Evolutionary conservation across 345 rosid species (phyloP).

Genomic region (Eucalyptus globulus): DNA sequence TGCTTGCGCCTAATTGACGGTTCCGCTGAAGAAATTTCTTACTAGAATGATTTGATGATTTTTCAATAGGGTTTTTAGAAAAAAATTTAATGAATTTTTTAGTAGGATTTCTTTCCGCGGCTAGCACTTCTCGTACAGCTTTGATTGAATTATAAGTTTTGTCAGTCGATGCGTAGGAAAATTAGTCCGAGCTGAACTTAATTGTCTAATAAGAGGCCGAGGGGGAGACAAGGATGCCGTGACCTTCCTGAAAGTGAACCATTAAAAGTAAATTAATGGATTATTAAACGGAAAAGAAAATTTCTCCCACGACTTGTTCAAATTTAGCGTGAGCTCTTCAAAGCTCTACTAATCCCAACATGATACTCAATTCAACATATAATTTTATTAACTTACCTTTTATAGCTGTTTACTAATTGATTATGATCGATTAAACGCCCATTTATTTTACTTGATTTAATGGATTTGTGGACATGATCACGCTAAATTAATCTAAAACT

Average conservation of each 20-base stretch:
- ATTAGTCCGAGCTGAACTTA: neutral
- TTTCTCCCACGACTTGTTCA: too few species aligned
- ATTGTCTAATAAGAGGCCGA: neutral
- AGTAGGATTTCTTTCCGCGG: neutral
- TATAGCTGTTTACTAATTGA: too few species aligned
- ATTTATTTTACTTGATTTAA: too few species aligned
- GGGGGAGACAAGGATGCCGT: neutral
- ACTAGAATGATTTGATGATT: neutral
- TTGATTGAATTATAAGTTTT: neutral
- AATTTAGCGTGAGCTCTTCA: neutral
- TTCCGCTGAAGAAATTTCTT: neutral
- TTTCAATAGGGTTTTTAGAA: neutral
- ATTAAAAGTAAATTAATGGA: neutral
- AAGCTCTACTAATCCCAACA: neutral
- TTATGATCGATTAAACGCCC: too few species aligned
- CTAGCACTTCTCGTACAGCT: neutral
- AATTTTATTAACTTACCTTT: too few species aligned
- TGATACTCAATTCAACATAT: neutral
- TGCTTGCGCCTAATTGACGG: neutral
- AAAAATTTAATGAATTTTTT: neutral
- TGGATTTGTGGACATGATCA: too few species aligned
- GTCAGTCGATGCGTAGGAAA: neutral
- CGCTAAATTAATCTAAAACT: too few species aligned
- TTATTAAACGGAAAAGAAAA: too few species aligned
- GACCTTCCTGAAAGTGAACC: neutral